phyloP scores from a whole-genome alignment of 257 asterid genomes.

The Fraxinus excelsior region DNA sequence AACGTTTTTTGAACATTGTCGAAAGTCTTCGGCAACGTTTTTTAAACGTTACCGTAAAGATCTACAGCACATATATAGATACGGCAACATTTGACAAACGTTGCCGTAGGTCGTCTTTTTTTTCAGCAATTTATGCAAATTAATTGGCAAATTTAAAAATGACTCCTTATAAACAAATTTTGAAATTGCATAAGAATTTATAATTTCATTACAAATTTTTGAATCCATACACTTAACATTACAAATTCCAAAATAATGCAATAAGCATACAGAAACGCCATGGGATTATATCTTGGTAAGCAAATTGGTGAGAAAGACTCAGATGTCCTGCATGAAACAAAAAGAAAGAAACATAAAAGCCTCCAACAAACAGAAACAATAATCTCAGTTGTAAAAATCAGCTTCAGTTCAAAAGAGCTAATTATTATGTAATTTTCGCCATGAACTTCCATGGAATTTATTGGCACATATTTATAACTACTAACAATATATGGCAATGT shows the following conservation, averaged over 20 bases:
- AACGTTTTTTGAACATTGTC: no score
- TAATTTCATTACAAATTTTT: no score
- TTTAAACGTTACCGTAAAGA: no score
- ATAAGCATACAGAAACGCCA: conserved; percentile 93
- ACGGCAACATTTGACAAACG: no score
- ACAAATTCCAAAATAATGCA: conserved; percentile 96
- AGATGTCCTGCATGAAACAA: conserved; percentile 75
- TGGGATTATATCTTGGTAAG: conserved; percentile 94
- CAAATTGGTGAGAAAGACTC: conserved; percentile 98
- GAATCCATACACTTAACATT: no score
- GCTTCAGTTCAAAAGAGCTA: background rate
- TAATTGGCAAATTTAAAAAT: no score
- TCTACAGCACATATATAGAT: no score
- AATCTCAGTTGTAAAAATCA: background rate
- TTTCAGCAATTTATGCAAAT: no score
- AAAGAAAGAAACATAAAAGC: conserved; percentile 24
- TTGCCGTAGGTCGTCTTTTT: no score
- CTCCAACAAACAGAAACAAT: conserved; percentile 1
- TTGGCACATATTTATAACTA: background rate
- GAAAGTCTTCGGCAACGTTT: no score
- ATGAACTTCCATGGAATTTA: background rate
- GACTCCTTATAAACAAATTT: no score
- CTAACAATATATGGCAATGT: background rate
- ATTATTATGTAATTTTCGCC: background rate
- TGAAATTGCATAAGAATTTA: no score